phyloP scores from a whole-genome alignment of 345 rosid genomes.

The Boechera divaricarpa region DNA sequence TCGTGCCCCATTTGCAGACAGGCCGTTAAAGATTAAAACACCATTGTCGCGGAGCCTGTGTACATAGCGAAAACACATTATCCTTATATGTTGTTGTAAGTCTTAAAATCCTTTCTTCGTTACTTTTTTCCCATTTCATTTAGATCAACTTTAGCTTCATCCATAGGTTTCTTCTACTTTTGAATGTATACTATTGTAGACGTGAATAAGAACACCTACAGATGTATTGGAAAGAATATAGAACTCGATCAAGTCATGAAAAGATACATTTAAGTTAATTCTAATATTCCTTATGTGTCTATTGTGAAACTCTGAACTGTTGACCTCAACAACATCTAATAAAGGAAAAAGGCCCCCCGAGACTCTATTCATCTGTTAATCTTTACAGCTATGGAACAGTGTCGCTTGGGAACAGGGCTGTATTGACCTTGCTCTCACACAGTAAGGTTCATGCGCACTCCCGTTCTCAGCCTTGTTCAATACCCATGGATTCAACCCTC shows the following conservation, averaged over 20 bases:
- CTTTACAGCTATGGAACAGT: conserved; percentile 37
- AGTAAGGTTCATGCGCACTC: conserved; percentile 42
- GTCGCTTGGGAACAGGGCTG: conserved; percentile 49
- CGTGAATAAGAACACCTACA: conserved; percentile 24
- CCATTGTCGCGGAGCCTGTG: conserved; percentile 9
- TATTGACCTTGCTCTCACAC: conserved; percentile 44
- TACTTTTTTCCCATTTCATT: background rate
- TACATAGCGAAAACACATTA: conserved; percentile 33
- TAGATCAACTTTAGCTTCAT: conserved; percentile 12
- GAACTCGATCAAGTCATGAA: conserved; percentile 25
- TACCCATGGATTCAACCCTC: conserved; percentile 48
- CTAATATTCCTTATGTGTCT: conserved; percentile 10
- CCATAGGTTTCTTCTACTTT: conserved; percentile 27
- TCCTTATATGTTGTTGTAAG: conserved; percentile 35
- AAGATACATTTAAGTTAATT: conserved; percentile 16
- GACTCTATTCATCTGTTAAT: conserved; percentile 20
- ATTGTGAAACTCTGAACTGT: conserved; percentile 9
- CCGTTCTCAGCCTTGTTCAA: conserved; percentile 35
- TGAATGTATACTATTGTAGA: conserved; percentile 38
- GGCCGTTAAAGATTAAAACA: conserved; percentile 48
- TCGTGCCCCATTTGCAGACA: conserved; percentile 84
- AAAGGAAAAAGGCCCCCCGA: conserved; percentile 16
- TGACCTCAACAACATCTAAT: conserved; percentile 38
- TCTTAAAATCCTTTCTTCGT: background rate
- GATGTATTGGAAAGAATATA: conserved; percentile 16